Evolutionary conservation across 2,329 filamentous ascomycete species (phyloP).

Genomic region (Hortaea sp.): DNA sequence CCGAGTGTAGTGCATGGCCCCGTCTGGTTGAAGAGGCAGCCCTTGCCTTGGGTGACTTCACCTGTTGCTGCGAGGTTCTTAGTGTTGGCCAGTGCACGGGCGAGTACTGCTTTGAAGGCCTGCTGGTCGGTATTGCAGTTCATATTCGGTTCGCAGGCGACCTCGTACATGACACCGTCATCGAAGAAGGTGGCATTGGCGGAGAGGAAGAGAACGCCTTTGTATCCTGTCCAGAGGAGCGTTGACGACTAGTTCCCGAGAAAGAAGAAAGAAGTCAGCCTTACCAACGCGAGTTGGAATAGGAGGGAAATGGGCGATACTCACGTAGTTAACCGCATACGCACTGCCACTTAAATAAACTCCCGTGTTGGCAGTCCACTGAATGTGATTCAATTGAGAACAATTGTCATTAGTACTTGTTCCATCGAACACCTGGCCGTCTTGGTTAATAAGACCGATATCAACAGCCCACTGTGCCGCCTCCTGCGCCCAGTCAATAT

Average conservation of each 20-base stretch:
- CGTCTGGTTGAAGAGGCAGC: conserved; percentile 40
- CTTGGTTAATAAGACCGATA: conserved; percentile 38
- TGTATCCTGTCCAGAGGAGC: not conserved
- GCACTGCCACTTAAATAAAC: conserved; percentile 57
- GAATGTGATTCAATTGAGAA: conserved; percentile 35
- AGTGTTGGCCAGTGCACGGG: conserved; percentile 21
- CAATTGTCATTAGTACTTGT: conserved; percentile 47
- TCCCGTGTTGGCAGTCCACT: conserved; percentile 57
- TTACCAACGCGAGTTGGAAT: not conserved
- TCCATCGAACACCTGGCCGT: conserved; percentile 48
- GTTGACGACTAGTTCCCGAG: not conserved
- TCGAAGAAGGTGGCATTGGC: conserved; percentile 26
- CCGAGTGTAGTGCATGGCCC: conserved; percentile 43
- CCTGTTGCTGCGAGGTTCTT: conserved; percentile 4
- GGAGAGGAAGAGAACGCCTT: conserved; percentile 40
- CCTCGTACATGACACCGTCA: conserved; percentile 53
- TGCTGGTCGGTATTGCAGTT: conserved; percentile 63
- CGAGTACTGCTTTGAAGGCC: conserved; percentile 61
- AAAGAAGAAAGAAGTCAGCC: not conserved
- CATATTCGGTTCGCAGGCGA: conserved; percentile 51
- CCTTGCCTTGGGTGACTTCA: not conserved
- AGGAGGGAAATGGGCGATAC: not conserved
- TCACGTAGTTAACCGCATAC: conserved; percentile 46
- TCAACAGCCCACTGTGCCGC: conserved; percentile 55
- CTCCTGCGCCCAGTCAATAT: conserved; percentile 55